Conservation (phyloP, 768 basidiomycete genomes). For the Pleurotus djamor region DNA sequence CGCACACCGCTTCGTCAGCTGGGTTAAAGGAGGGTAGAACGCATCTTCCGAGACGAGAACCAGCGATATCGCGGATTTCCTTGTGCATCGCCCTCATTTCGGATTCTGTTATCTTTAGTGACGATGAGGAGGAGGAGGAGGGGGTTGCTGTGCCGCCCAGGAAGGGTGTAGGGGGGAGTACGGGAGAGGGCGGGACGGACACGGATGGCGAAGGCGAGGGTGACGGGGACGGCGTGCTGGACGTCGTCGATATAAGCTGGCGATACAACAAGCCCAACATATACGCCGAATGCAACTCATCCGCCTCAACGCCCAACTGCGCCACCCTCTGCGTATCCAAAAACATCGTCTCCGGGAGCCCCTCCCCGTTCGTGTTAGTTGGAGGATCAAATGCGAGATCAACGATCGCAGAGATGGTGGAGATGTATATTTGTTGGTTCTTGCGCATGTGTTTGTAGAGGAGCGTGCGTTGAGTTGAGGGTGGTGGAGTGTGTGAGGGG, state of each 20-base stretch:
- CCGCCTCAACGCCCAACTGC: conserved; percentile 66
- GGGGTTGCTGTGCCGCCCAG: conserved; percentile 19
- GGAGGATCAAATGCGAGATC: conserved; percentile 52
- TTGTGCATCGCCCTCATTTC: conserved; percentile 63
- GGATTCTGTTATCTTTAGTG: conserved; percentile 40
- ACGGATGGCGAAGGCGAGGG: neutral
- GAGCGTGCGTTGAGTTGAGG: conserved; percentile 37
- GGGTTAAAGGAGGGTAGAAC: too few species aligned
- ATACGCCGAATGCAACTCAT: conserved; percentile 72
- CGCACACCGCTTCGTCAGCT: conserved; percentile 35
- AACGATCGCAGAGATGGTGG: conserved; percentile 56
- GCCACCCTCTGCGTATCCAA: conserved; percentile 74
- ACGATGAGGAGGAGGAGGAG: neutral
- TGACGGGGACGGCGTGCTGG: neutral
- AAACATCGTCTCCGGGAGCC: conserved; percentile 76
- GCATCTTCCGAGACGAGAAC: conserved; percentile 59
- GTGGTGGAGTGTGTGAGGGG: neutral
- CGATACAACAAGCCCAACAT: conserved; percentile 82
- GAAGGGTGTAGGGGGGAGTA: conserved; percentile 16
- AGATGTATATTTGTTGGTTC: conserved; percentile 54
- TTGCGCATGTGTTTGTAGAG: conserved; percentile 43
- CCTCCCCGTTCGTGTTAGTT: too few species aligned
- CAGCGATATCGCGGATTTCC: conserved; percentile 74
- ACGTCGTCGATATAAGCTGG: conserved; percentile 59
- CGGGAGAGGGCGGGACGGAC: neutral